Percentiles rank a stretch among this genome's conserved stretches.
Conservation (phyloP, 2,329 filamentous ascomycete species). For the Claviceps quebecensis region DNA sequence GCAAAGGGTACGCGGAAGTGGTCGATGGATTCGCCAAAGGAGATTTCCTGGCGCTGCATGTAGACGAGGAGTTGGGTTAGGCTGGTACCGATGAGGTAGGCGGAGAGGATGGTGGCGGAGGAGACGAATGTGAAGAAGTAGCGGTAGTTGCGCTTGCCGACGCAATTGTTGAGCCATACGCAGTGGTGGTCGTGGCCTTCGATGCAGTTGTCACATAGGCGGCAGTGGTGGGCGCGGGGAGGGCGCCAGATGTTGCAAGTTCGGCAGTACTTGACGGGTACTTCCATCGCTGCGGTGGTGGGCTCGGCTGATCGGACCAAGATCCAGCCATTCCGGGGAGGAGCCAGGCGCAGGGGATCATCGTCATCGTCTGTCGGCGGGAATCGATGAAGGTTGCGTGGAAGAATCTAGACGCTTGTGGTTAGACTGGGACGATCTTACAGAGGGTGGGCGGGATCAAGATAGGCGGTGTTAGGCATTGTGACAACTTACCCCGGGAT, state of each 20-base stretch:
- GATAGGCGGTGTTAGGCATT: neutral
- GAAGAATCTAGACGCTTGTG: conserved; percentile 54
- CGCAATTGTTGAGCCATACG: conserved; percentile 97
- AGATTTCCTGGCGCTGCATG: conserved; percentile 44
- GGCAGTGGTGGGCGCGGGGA: conserved; percentile 88
- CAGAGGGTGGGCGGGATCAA: neutral
- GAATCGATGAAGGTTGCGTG: conserved; percentile 80
- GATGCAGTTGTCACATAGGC: conserved; percentile 91
- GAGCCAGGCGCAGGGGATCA: conserved; percentile 69
- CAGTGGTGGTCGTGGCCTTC: conserved; percentile 98
- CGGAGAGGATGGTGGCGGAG: conserved; percentile 58
- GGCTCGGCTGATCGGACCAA: conserved; percentile 70
- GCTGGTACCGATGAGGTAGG: conserved; percentile 64
- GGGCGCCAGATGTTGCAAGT: conserved; percentile 97
- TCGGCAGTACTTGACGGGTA: conserved; percentile 95
- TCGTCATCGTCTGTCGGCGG: conserved; percentile 62
- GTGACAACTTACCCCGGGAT: conserved; percentile 64
- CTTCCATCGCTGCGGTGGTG: conserved; percentile 80
- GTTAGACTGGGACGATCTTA: neutral
- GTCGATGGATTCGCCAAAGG: conserved; percentile 54
- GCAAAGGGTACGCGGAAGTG: conserved; percentile 72
- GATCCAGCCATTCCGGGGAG: conserved; percentile 85
- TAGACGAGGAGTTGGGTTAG: conserved; percentile 73
- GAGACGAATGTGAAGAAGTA: conserved; percentile 92
- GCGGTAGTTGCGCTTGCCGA: conserved; percentile 92